Evolutionary conservation across 176 grass and related monocot species (phyloP).

Genomic region (Pontederia crassipes): DNA sequence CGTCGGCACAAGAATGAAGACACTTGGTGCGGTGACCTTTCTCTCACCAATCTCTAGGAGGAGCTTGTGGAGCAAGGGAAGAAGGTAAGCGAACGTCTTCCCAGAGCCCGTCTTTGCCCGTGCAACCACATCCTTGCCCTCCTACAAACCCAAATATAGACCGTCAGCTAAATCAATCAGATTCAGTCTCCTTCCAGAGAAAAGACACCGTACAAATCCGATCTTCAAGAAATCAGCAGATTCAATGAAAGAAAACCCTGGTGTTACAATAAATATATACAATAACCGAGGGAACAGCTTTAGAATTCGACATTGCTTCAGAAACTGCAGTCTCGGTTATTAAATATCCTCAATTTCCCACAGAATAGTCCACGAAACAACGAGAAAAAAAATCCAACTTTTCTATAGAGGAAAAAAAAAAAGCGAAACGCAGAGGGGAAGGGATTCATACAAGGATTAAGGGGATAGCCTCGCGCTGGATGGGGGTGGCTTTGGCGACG

Average conservation of each 20-base stretch:
- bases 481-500: slow-evolving; percentile 45
- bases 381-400: not conserved
- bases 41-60: slow-evolving; percentile 39
- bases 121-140: slow-evolving; percentile 90
- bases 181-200: not conserved
- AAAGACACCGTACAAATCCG: not conserved
- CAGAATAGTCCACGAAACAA: no score
- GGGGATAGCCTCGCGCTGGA: slow-evolving; percentile 79
- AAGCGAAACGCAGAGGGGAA: not conserved
- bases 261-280: no score
- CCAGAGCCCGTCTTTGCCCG: slow-evolving; percentile 86
- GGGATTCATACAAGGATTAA: slow-evolving; percentile 51
- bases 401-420: not conserved
- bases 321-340: no score
- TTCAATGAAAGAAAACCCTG: no score
- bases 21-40: slow-evolving; percentile 52
- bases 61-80: slow-evolving; percentile 75
- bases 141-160: slow-evolving; percentile 27
- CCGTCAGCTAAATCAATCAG: not conserved
- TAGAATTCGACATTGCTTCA: no score
- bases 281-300: no score
- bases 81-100: slow-evolving; percentile 86
- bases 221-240: not conserved
- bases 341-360: no score
- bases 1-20: slow-evolving; percentile 75